These are phyloP conservation scores for Nannizzia gypsea DNA, from an alignment of 2,329 filamentous ascomycete species.

Conservation along the genomic window DNA sequence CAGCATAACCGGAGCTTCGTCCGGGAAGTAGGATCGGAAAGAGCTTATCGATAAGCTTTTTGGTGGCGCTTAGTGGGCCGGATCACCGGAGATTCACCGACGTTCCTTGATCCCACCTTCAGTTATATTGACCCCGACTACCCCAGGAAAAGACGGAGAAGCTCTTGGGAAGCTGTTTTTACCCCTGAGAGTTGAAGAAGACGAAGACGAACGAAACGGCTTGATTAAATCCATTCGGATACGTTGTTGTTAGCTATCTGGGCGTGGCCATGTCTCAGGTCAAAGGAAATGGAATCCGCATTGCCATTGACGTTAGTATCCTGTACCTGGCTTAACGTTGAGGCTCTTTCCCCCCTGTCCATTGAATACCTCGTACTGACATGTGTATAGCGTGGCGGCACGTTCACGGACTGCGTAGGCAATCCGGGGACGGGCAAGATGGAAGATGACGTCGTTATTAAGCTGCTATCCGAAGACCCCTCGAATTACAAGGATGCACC, in stretches of 20 bases:
- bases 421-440: conserved; percentile 58
- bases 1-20: not conserved
- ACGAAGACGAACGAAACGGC: not conserved
- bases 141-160: not conserved
- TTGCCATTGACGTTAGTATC: conserved; percentile 27
- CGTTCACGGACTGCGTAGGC: conserved; percentile 85
- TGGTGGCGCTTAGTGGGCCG: not conserved
- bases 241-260: not conserved
- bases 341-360: conserved; percentile 4
- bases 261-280: conserved; percentile 7
- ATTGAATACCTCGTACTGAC: conserved; percentile 5
- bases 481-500: conserved; percentile 84
- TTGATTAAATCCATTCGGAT: not conserved
- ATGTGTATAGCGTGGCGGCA: conserved; percentile 56
- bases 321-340: too few species aligned
- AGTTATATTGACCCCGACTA: not conserved
- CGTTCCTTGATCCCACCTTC: not conserved
- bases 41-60: not conserved
- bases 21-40: not conserved
- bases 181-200: not conserved
- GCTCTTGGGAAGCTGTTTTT: not conserved
- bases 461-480: conserved; percentile 81
- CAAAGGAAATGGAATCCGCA: conserved; percentile 22
- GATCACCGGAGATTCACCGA: not conserved
- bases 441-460: conserved; percentile 68